A percentile compares a stretch with the other conserved stretches of the same genome.
Evolutionary conservation across 2,329 filamentous ascomycete species (phyloP).

Genomic region (Trichoderma gracile): DNA sequence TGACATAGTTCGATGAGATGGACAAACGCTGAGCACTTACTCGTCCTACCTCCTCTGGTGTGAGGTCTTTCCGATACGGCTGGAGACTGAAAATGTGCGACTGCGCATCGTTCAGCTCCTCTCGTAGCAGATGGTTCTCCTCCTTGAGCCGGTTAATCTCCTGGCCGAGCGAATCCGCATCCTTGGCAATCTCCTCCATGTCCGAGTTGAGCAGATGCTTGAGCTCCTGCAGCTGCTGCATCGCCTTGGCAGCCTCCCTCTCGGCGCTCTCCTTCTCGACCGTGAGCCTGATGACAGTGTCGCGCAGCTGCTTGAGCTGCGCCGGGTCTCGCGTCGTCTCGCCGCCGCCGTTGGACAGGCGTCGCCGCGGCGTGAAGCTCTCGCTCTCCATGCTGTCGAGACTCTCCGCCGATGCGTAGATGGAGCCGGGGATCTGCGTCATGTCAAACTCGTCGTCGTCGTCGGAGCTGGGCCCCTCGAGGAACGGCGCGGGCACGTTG

Average conservation of each 20-base stretch:
- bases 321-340: conserved; percentile 3
- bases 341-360: conserved; percentile 8
- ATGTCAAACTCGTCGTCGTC: conserved; percentile 23
- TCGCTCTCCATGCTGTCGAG: conserved; percentile 22
- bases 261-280: conserved; percentile 37
- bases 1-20: not conserved
- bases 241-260: conserved; percentile 34
- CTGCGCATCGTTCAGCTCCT: conserved; percentile 40
- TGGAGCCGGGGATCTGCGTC: conserved; percentile 8
- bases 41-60: conserved; percentile 39
- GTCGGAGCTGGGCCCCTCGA: conserved; percentile 13
- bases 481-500: conserved; percentile 1
- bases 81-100: conserved; percentile 46
- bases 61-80: conserved; percentile 44
- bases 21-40: conserved; percentile 33
- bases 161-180: conserved; percentile 30
- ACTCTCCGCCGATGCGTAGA: conserved; percentile 22
- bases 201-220: conserved; percentile 32
- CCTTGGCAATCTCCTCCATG: conserved; percentile 32
- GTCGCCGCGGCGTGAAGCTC: conserved; percentile 14
- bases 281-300: conserved; percentile 25
- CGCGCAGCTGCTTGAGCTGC: conserved; percentile 28
- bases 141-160: conserved; percentile 31
- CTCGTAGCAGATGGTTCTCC: conserved; percentile 36
- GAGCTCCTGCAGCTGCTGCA: conserved; percentile 32